Percentiles rank a stretch among this genome's conserved stretches.
Conservation (phyloP, 2,329 filamentous ascomycete species). For the Penicillium capsulatum region DNA sequence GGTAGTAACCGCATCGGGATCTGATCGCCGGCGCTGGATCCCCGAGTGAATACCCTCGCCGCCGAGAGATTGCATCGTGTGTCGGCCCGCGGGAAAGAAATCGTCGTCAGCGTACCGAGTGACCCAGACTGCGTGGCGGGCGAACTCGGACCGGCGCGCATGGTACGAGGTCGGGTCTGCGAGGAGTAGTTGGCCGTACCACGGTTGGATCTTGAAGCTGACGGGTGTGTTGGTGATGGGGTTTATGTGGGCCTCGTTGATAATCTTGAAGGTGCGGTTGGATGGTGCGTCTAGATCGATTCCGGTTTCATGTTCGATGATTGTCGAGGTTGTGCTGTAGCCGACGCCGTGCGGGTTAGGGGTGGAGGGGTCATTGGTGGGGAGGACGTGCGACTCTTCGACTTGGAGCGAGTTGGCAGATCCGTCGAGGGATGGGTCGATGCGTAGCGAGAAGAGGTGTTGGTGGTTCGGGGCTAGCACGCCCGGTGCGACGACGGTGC, state of each 20-base stretch:
- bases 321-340: slow-evolving; percentile 44
- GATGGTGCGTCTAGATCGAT: slow-evolving; percentile 39
- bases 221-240: slow-evolving; percentile 50
- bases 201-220: slow-evolving; percentile 52
- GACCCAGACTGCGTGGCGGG: slow-evolving; percentile 50
- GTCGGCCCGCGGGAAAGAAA: slow-evolving; percentile 47
- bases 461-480: slow-evolving; percentile 74
- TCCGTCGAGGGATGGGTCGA: slow-evolving; percentile 82
- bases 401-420: slow-evolving; percentile 62
- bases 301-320: slow-evolving; percentile 42
- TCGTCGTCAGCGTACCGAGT: slow-evolving; percentile 50
- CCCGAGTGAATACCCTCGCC: slow-evolving; percentile 22
- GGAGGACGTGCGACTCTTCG: slow-evolving; percentile 55
- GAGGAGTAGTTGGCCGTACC: slow-evolving; percentile 54
- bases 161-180: slow-evolving; percentile 49
- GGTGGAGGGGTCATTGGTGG: slow-evolving; percentile 38
- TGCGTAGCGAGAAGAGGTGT: slow-evolving; percentile 82
- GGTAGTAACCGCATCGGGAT: not conserved
- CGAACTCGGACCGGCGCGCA: slow-evolving; percentile 49
- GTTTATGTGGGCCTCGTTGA: slow-evolving; percentile 51
- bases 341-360: slow-evolving; percentile 51
- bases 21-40: slow-evolving; percentile 21
- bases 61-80: slow-evolving; percentile 47
- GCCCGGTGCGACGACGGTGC: slow-evolving; percentile 40
- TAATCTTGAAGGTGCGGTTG: slow-evolving; percentile 54